These are phyloP conservation scores for Claviceps cyperi DNA, from an alignment of 2,329 filamentous ascomycete species.

Conservation along the genomic window DNA sequence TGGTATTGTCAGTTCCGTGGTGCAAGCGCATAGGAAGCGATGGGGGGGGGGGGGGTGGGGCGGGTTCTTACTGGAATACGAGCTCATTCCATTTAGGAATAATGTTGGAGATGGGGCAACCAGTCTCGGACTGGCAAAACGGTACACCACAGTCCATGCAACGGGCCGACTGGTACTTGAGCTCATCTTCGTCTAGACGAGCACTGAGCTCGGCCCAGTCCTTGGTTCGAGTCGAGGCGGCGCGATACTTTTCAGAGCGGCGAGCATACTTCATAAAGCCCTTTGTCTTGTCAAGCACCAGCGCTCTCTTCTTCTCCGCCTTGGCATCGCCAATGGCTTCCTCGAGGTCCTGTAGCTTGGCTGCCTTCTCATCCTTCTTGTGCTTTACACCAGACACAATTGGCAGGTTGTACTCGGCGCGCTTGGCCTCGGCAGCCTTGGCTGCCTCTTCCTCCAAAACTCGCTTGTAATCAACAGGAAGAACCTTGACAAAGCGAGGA, in stretches of 20 bases:
- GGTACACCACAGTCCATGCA: slow-evolving; percentile 99
- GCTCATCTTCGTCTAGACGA: slow-evolving; percentile 80
- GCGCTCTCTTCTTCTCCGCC: slow-evolving; percentile 75
- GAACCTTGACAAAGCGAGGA: slow-evolving; percentile 80
- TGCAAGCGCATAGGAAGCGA: neutral
- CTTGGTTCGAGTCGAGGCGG: slow-evolving; percentile 66
- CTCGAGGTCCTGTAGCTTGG: slow-evolving; percentile 70
- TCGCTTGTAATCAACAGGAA: slow-evolving; percentile 93
- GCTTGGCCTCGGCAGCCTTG: slow-evolving; percentile 75
- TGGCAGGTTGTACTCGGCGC: slow-evolving; percentile 68
- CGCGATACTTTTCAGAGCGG: slow-evolving; percentile 84
- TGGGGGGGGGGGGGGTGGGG: neutral
- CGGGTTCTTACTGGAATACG: slow-evolving; percentile 36
- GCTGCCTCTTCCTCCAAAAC: slow-evolving; percentile 74
- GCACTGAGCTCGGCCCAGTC: slow-evolving; percentile 88
- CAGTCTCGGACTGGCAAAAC: slow-evolving; percentile 93
- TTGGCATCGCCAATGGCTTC: slow-evolving; percentile 76
- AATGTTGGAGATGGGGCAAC: slow-evolving; percentile 92
- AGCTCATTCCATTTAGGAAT: slow-evolving; percentile 95
- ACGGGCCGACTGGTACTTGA: slow-evolving; percentile 90
- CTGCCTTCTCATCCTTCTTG: slow-evolving; percentile 52
- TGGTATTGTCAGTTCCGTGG: neutral
- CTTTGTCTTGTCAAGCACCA: slow-evolving; percentile 92
- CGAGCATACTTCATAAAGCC: slow-evolving; percentile 97
- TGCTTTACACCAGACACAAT: slow-evolving; percentile 52